Base-by-base conservation (phyloP, 1,139 yeast genomes). In the Taphrina wiesneri region DNA sequence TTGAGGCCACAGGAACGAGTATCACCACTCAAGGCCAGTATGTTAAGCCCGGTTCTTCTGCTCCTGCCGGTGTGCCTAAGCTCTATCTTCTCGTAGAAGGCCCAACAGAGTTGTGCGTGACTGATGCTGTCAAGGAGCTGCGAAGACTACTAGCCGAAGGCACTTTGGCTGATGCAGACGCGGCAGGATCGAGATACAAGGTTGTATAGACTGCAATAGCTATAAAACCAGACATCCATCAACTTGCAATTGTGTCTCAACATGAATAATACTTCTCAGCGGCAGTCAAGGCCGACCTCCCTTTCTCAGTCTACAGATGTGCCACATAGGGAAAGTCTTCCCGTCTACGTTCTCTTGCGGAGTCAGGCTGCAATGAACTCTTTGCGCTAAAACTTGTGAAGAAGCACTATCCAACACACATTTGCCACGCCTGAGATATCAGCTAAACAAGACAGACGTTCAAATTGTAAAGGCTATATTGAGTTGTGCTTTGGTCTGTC, bases 1-100 rank as follows among this genome's bases (percentile, higher is more conserved):
- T 85, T 60, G 96, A 90, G 61, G 80, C 85, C 53, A 87, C 95
- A 0, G 83, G 86, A 0, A 86, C 93, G 0, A 86, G 96, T 3
- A 85, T 92, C 62, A 91, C 97, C 0, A 85, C 86, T 63, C 90
- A 86, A 74, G 99, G 99, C 13, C 85, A 83, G 69, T 92, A 78
- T 74, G 88, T 89, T 72, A 85, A 91, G 0, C 81, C 86, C 34
- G 81, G 80, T 2, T 73, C 76, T 74, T 71, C 62, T 2, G 85
- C 86, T 0, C 80, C 81, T 49, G 76, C 79, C 1, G 76, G 78
- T 0, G 91, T 88, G 34, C 90, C 91, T 0, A 90, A 90, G 76
- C 78, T 93, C 66, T 90, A 88, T 72, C 77, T 93, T 51, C 79
- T 89, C 54, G 85, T 93, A 43, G 98, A 93, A 75, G 93, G 95